Evolutionary conservation across 2,329 filamentous ascomycete genomes (phyloP).

Genomic region (Neofusicoccum parvum): DNA sequence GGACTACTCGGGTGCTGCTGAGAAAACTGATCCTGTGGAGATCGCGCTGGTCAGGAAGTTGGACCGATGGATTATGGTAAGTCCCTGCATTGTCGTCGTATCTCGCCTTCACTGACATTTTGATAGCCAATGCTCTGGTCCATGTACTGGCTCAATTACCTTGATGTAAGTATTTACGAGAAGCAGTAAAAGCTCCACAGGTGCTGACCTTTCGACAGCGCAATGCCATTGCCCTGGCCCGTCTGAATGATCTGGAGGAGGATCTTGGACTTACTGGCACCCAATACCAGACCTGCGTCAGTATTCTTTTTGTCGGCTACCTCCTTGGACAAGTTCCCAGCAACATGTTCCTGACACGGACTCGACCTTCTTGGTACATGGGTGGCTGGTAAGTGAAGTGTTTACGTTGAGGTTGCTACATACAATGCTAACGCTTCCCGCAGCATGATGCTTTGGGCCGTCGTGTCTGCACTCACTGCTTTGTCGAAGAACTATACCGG

Average conservation of each 20-base stretch:
- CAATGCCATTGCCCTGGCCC: constrained; percentile 33
- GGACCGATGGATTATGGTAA: constrained; percentile 36
- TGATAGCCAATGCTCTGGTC: constrained; percentile 2
- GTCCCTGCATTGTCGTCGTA: background rate
- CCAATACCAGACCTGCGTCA: constrained; percentile 37
- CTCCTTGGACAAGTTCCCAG: constrained; percentile 24
- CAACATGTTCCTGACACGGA: constrained; percentile 18
- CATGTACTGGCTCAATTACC: constrained; percentile 26
- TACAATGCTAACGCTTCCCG: constrained; percentile 31
- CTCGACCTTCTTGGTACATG: constrained; percentile 24
- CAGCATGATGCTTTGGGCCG: constrained; percentile 53
- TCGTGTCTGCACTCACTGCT: constrained; percentile 54
- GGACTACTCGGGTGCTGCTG: constrained; percentile 38
- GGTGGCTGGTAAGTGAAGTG: constrained; percentile 3
- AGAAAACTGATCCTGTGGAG: constrained; percentile 37
- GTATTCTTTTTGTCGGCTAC: constrained; percentile 28
- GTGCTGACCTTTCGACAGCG: constrained; percentile 21
- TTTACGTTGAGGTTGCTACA: too few relatives aligned
- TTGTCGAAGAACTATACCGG: constrained; percentile 50
- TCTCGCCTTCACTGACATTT: background rate
- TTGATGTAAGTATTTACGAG: constrained; percentile 26
- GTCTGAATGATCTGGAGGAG: constrained; percentile 25
- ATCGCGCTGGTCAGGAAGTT: constrained; percentile 38
- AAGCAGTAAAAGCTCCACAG: too few relatives aligned
- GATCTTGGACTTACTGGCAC: constrained; percentile 35